phyloP scores from a whole-genome alignment of 495 filamentous ascomycete species.

The Tuber calosporum region DNA sequence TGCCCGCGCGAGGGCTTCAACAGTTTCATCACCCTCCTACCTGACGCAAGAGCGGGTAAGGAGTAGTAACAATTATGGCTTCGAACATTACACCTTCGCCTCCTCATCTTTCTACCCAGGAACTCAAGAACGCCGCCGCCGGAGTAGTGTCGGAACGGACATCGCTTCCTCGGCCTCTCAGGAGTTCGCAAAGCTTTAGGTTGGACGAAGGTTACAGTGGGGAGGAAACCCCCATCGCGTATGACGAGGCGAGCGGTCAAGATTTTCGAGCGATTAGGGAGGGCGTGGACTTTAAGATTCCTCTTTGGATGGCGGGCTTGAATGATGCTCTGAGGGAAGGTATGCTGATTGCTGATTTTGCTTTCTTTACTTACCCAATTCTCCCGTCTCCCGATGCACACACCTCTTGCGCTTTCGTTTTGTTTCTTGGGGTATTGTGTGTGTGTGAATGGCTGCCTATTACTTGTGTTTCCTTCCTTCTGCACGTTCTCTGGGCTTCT shows the following conservation, averaged over 20 bases:
- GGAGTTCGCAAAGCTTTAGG: slow-evolving; percentile 37
- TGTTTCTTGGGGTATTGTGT: slow-evolving; percentile 3
- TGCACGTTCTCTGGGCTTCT: slow-evolving; percentile 8
- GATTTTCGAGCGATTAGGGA: slow-evolving; percentile 31
- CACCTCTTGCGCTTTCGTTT: not conserved
- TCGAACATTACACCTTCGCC: slow-evolving; percentile 16
- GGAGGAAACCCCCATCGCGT: slow-evolving; percentile 38
- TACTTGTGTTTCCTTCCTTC: slow-evolving; percentile 11
- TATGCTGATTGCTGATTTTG: slow-evolving; percentile 29
- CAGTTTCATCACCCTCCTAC: not conserved
- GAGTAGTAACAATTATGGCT: slow-evolving; percentile 16
- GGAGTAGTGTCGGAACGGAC: slow-evolving; percentile 23
- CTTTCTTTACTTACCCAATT: slow-evolving; percentile 9
- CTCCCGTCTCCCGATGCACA: not conserved
- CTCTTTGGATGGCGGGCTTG: slow-evolving; percentile 38
- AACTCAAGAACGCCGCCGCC: slow-evolving; percentile 23
- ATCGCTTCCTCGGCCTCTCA: slow-evolving; percentile 19
- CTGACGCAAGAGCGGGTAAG: not conserved
- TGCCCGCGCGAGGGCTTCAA: not conserved
- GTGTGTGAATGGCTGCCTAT: slow-evolving; percentile 7
- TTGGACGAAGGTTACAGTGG: slow-evolving; percentile 42
- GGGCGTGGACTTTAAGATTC: slow-evolving; percentile 35
- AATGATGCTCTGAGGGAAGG: slow-evolving; percentile 38
- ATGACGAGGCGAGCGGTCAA: slow-evolving; percentile 35
- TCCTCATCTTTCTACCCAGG: slow-evolving; percentile 12